phyloP scores from a whole-genome alignment of 208 protist genomes.

The Angomonas deanei region DNA sequence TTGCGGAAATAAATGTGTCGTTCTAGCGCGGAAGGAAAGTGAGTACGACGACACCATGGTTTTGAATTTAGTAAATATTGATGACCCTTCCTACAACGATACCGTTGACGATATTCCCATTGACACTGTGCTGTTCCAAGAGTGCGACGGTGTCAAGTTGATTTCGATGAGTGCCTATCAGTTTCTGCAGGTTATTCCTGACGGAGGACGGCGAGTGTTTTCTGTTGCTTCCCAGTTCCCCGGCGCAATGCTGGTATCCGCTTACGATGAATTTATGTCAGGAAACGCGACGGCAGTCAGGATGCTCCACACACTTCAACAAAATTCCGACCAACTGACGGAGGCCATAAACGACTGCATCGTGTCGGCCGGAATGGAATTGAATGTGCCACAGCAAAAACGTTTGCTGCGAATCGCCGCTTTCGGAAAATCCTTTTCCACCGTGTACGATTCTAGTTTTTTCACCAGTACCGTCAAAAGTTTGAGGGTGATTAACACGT shows the following conservation, averaged over 20 bases:
- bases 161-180: slow-evolving; percentile 39
- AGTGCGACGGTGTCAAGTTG: slow-evolving; percentile 61
- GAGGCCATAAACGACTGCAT: slow-evolving; percentile 89
- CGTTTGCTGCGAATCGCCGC: slow-evolving; percentile 85
- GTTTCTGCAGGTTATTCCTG: slow-evolving; percentile 61
- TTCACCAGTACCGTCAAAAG: slow-evolving; percentile 78
- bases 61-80: slow-evolving; percentile 34
- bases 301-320: slow-evolving; percentile 65
- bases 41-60: slow-evolving; percentile 28
- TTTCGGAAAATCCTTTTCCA: slow-evolving; percentile 92
- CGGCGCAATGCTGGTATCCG: slow-evolving; percentile 51
- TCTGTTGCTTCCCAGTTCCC: slow-evolving; percentile 51
- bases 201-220: slow-evolving; percentile 55
- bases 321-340: slow-evolving; percentile 31
- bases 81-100: slow-evolving; percentile 40
- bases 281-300: slow-evolving; percentile 58
- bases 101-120: slow-evolving; percentile 52
- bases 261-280: slow-evolving; percentile 77
- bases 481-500: slow-evolving; percentile 89
- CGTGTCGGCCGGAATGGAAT: slow-evolving; percentile 78
- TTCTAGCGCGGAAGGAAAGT: neutral
- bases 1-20: slow-evolving; percentile 41
- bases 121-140: slow-evolving; percentile 35
- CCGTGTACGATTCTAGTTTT: slow-evolving; percentile 62
- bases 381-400: slow-evolving; percentile 69